Evolutionary conservation across 805 yeast genomes (phyloP).

Genomic region (Wickerhamomyces silvicola): DNA sequence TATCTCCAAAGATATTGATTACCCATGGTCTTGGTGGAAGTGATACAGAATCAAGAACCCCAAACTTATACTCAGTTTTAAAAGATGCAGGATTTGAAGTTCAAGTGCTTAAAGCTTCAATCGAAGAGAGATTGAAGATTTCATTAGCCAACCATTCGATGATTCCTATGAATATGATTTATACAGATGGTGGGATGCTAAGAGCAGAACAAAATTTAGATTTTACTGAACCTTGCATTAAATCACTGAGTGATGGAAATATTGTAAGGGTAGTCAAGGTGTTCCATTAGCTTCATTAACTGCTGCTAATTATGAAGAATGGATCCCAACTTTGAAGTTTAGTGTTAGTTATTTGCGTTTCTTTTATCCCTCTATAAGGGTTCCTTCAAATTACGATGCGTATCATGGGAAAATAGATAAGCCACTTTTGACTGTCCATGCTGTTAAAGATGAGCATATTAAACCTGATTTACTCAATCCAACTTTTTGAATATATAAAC

Average conservation of each 20-base stretch:
- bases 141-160: slow-evolving; percentile 4
- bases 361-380: slow-evolving; percentile 3
- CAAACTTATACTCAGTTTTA: too few relatives aligned
- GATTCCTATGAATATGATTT: slow-evolving; percentile 1
- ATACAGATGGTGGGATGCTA: slow-evolving; percentile 5
- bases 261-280: slow-evolving; percentile 7
- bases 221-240: not conserved
- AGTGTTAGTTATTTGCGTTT: slow-evolving; percentile 32
- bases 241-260: not conserved
- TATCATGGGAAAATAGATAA: slow-evolving; percentile 3
- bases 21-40: too few relatives aligned
- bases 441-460: slow-evolving; percentile 1
- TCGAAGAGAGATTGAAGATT: slow-evolving; percentile 1
- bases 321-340: slow-evolving; percentile 48
- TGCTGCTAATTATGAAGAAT: slow-evolving; percentile 24
- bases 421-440: slow-evolving; percentile 5
- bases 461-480: slow-evolving; percentile 1
- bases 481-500: not conserved
- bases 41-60: too few relatives aligned
- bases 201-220: not conserved
- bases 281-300: slow-evolving; percentile 2
- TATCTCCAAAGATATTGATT: too few relatives aligned
- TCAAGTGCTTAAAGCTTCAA: slow-evolving; percentile 2
- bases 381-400: not conserved
- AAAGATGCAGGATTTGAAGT: slow-evolving; percentile 4